Base-by-base conservation (phyloP, 805 yeast species). In the Yarrowia porcina region DNA sequence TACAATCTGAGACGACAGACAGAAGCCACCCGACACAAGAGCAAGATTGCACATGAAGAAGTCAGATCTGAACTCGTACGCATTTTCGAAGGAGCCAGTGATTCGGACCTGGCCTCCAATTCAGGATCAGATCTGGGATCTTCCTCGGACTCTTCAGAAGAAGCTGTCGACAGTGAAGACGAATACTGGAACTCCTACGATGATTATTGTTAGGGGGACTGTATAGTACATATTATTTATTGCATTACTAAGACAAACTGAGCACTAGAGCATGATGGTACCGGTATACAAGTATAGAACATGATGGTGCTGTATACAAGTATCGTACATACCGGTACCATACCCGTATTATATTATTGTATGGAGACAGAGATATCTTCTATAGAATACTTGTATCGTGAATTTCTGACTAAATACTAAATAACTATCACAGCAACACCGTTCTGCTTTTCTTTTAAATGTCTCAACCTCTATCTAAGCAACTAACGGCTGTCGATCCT, bases 111-210 rank as follows among this genome's bases (percentile, higher is more conserved):
- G 44, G 36, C 42, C 57, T 41, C 54, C 1, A 28, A 6, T 8
- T 41, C 61, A 12, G 50, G 38, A 21, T 30, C 61, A 4, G n/a
- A n/a, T n/a, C n/a, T n/a, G n/a, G n/a, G n/a, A n/a, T n/a, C n/a
- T n/a, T n/a, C n/a, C n/a, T n/a, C n/a, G n/a, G 52, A 42, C 12
- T n/a, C 61, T 12, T 3, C 39, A 5, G 50, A 27, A 17, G 61
- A 56, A 20, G 17, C 23, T 7, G 38, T 41, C 3, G 61, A 41
- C 13, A 32, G 39, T 52, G 61, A 57, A 17, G 61, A 57, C 38
- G 50, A 41, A 21, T 57, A 57, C 32, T 57, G 61, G 61, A 45
- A 28, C 38, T 41, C 54, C 27, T 57, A 57, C 54, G 61, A 57
- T 17, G 52, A 21, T 23, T 41, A 23, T n/a, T 57, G 54, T 12